Evolutionary conservation across 2,329 filamentous ascomycete species (phyloP).

Genomic region (Rasamsonia emersonii): DNA sequence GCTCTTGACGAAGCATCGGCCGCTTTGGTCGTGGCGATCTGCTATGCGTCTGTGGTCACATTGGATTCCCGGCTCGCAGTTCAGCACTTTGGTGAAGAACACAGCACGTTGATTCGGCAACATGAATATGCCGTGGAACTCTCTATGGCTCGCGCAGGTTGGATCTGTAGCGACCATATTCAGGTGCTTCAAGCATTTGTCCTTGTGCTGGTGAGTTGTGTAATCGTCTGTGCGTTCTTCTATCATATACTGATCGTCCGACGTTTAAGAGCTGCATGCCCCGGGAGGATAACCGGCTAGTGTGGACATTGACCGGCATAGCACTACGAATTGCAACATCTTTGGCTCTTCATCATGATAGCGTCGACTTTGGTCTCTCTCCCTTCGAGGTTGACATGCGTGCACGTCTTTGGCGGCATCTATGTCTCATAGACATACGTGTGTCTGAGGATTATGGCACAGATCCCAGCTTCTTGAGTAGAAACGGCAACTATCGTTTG

Average conservation of each 20-base stretch:
- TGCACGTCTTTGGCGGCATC: constrained; percentile 12
- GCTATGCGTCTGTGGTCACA: constrained; percentile 10
- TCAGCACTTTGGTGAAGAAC: constrained; percentile 8
- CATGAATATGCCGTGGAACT: constrained; percentile 8
- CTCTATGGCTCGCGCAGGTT: constrained; percentile 8
- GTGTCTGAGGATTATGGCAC: constrained; percentile 5
- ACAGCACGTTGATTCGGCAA: constrained; percentile 3
- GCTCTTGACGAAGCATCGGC: background rate
- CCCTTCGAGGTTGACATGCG: constrained; percentile 12
- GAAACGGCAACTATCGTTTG: constrained; percentile 1
- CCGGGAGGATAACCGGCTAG: constrained; percentile 7
- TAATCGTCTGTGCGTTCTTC: no score
- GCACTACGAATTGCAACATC: constrained; percentile 11
- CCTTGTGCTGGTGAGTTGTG: constrained; percentile 12
- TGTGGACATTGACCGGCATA: constrained; percentile 12
- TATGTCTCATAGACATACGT: constrained; percentile 9
- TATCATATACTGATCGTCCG: no score
- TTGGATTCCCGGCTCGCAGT: constrained; percentile 8
- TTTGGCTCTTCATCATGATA: constrained; percentile 11
- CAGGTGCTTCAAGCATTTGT: constrained; percentile 10
- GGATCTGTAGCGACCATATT: constrained; percentile 9
- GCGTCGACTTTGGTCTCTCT: constrained; percentile 7
- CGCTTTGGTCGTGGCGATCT: constrained; percentile 4
- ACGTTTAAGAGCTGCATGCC: constrained; percentile 10
- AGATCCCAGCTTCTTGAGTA: constrained; percentile 2